Base-by-base conservation (phyloP, 352 stramenopile genomes). In the Pythium periplocum region DNA sequence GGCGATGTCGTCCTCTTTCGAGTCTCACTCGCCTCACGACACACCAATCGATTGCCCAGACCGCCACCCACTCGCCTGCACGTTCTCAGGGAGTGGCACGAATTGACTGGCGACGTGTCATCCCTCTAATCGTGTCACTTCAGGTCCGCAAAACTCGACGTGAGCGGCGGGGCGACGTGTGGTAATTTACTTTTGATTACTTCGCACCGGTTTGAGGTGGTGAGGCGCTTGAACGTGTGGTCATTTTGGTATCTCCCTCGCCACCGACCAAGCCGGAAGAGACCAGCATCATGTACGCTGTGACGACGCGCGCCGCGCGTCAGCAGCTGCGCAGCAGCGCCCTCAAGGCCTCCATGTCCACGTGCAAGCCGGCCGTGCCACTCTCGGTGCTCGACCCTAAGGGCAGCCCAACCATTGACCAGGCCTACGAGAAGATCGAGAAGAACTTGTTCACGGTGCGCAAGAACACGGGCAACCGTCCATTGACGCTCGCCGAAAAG, bases 401-500 rank as follows among this genome's bases (percentile, higher is more conserved):
- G 51, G 90, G 90, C 39, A 96, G 86, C 69, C 86, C 87, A 44
- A 96, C 90, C 51, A 97, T 97, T 66, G 87, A 97, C 55, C 77
- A 94, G 64, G 93, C 88, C 11, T 97, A 97, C 71, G 78, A 86
- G 54, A 96, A 93, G 79, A 96, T 96, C 66, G 87, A 93, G 66
- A 89, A 87, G 70, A 95, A 95, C 69, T 67, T 96, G 34, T 61
- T 79, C 75, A 86, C 78, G 41, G 87, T 96, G 57, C 87, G 90
- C 78, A 94, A 96, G 78, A 95, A 71, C 55, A 78, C 78, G 57
- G 81, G 83, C 68, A 90, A 93, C 72, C 87, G 87, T 58, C 90
- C 90, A 36, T 60, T 97, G 52, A 97, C 90, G 59, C 83, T 97
- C 44, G 81, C 87, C 43, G 90, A 97, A 66, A 97, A 97, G 82